A percentile compares a stretch with the other conserved stretches of the same genome.
phyloP scores from a whole-genome alignment of 305 asterid species.

The Fraxinus ornus region DNA sequence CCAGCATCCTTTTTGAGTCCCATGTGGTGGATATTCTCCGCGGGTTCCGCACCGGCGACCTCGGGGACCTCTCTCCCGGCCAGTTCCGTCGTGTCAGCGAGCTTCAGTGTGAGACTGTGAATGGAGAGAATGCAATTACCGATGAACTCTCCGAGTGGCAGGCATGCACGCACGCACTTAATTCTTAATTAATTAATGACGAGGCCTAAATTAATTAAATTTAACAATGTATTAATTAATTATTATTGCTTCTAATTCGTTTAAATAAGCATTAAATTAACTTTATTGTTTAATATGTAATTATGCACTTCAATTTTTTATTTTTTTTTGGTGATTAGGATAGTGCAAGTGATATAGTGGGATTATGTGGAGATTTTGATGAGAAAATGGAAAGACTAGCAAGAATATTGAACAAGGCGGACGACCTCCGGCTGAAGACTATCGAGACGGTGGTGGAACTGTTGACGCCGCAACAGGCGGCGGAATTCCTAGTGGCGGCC shows the following conservation, averaged over 20 bases:
- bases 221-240: neutral
- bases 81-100: slow-evolving; percentile 76
- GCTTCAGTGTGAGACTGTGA: slow-evolving; percentile 73
- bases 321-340: slow-evolving; percentile 39
- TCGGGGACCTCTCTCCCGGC: slow-evolving; percentile 64
- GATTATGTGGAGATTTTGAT: slow-evolving; percentile 21
- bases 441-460: slow-evolving; percentile 52
- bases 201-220: neutral
- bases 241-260: neutral
- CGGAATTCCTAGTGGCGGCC: slow-evolving; percentile 66
- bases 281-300: neutral
- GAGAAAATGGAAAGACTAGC: slow-evolving; percentile 45
- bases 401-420: slow-evolving; percentile 53
- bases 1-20: slow-evolving; percentile 65
- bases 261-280: neutral
- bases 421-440: slow-evolving; percentile 58
- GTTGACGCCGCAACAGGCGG: slow-evolving; percentile 63
- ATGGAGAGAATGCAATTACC: slow-evolving; percentile 51
- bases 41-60: slow-evolving; percentile 66
- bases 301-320: neutral
- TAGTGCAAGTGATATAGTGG: slow-evolving; percentile 45
- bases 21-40: slow-evolving; percentile 63
- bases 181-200: neutral
- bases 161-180: slow-evolving; percentile 41
- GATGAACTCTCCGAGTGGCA: slow-evolving; percentile 67